phyloP scores from a whole-genome alignment of 805 yeast species.

The Yarrowia deformans region DNA sequence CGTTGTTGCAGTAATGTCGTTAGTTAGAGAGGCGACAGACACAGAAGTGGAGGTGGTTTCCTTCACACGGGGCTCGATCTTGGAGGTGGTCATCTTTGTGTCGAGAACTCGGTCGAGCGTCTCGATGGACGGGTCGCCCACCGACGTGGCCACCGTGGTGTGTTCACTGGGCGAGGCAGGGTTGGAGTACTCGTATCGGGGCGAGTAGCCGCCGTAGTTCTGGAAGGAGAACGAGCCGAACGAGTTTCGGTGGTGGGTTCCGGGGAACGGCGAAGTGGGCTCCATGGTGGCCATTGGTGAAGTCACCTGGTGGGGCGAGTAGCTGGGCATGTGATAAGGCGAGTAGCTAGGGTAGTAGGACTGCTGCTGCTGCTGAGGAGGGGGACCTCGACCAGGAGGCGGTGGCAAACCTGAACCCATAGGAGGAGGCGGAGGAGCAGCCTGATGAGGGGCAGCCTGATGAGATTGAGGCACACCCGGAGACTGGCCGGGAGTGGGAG shows the following conservation, averaged over 20 bases:
- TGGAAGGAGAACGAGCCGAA: constrained; percentile 26
- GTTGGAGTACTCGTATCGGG: constrained; percentile 24
- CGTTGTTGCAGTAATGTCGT: not conserved
- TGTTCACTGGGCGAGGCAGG: constrained; percentile 37
- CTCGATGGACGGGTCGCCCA: constrained; percentile 45
- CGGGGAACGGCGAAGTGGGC: constrained; percentile 22
- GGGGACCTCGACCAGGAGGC: not conserved
- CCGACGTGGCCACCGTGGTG: constrained; percentile 39
- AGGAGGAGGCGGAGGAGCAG: not conserved
- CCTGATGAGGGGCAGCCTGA: not conserved
- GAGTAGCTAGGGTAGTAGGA: constrained; percentile 44
- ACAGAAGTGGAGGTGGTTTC: not conserved
- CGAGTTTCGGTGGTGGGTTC: constrained; percentile 22
- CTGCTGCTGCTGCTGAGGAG: constrained; percentile 17
- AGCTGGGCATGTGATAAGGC: constrained; percentile 26
- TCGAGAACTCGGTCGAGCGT: constrained; percentile 51
- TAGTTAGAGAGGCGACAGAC: constrained; percentile 1
- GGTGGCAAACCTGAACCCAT: not conserved
- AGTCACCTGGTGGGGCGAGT: constrained; percentile 52
- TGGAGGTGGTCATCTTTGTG: constrained; percentile 15
- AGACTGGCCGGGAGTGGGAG: not conserved
- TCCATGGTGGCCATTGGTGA: constrained; percentile 49
- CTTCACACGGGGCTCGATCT: not conserved
- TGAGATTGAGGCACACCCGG: not conserved
- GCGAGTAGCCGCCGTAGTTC: constrained; percentile 37